Base-by-base conservation (phyloP, 306 rosid genomes). In the Gillenia trifoliata region DNA sequence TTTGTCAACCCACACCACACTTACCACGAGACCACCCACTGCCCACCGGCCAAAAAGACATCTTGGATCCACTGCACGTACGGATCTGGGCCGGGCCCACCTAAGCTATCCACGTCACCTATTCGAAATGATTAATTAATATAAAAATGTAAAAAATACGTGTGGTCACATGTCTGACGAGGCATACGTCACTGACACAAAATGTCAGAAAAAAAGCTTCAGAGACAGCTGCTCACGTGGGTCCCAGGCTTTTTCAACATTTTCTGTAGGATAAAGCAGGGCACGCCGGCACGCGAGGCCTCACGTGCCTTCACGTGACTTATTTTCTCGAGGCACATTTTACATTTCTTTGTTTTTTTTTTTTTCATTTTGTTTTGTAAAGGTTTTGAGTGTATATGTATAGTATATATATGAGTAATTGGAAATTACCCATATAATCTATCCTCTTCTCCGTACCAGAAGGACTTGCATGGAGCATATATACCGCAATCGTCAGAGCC, bases 201-300 rank as follows among this genome's bases (percentile, higher is more conserved):
- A 3, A 1, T 75, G 78, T 80, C 85, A 85, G 82, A 67, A 63
- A 70, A 68, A 56, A 56, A 38, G 64, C 43, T 45, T 28, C 70
- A 73, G 60, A 55, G 77, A 75, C 85, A 79, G 87, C 82, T 54
- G 73, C 73, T 40, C 68, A 81, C 75, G 76, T 90, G 92, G 90
- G 84, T 59, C 94, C 94, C 86, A 54, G 8, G 5, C 66, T 72
- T 66, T 77, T 81, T 74, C 34, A 68, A 36, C 68, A 74, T 76
- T 78, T 83, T 81, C 65, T 77, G 87, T 69, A 74, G 81, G 78
- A 55, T 31, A 88, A 86, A 83, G 87, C 79, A 75, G 64, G 83
- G 96, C 96, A 92, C 87, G 93, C 91, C 86, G 83, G 94, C 89
- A 86, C 92, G 92, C 92, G 81, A 80, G 68, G 22, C 73, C 83